Evolutionary conservation across 1,284 basidiomycete species (phyloP).

Genomic region (Papiliotrema terrestris): DNA sequence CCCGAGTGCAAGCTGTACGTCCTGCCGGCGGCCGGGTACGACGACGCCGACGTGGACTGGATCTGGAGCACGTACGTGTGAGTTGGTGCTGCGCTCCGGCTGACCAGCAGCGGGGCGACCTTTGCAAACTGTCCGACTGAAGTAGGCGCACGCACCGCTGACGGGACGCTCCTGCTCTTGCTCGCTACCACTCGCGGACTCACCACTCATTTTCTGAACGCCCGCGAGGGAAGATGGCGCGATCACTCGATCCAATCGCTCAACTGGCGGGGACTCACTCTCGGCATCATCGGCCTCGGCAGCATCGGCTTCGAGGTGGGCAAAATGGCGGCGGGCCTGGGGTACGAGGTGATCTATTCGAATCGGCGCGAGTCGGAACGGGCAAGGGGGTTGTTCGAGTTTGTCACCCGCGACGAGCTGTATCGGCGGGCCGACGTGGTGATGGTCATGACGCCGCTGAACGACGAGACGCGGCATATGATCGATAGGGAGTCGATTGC

Average conservation of each 20-base stretch:
- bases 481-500: constrained; percentile 14
- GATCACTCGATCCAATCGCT: constrained; percentile 6
- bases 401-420: constrained; percentile 14
- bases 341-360: constrained; percentile 15
- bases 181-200: constrained; percentile 11
- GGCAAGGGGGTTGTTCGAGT: background rate
- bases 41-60: constrained; percentile 27
- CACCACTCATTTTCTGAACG: background rate
- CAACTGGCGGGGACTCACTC: constrained; percentile 17
- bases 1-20: constrained; percentile 20
- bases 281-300: constrained; percentile 29
- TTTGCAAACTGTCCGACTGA: constrained; percentile 23
- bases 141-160: constrained; percentile 23
- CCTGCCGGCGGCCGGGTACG: constrained; percentile 28
- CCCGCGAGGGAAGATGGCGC: background rate
- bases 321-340: constrained; percentile 13
- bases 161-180: constrained; percentile 18
- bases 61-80: constrained; percentile 18
- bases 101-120: too few species aligned
- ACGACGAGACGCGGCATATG: constrained; percentile 14
- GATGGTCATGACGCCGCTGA: constrained; percentile 25
- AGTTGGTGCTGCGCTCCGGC: background rate
- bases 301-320: constrained; percentile 23
- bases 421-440: constrained; percentile 23
- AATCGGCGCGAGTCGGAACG: background rate